A percentile compares a stretch with the other conserved stretches of the same genome.
These are phyloP conservation scores for Maudiozyma saulgeensis DNA, from an alignment of 805 yeast species.

Conservation along the genomic window DNA sequence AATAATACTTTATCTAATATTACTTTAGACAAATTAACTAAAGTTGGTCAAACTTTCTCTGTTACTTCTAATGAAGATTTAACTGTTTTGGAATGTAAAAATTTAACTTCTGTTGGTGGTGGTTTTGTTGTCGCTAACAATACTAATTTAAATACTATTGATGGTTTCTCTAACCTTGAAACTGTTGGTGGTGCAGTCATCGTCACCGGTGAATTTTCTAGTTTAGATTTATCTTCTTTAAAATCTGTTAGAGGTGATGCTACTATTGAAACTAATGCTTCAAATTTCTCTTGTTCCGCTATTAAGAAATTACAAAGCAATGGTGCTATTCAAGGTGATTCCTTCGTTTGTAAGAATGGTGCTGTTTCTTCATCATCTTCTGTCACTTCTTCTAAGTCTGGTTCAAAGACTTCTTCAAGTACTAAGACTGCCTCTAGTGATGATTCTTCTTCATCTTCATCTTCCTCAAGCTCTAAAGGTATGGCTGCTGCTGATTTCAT, in stretches of 20 bases:
- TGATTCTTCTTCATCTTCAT: slow-evolving; percentile 11
- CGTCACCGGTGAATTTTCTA: slow-evolving; percentile 69
- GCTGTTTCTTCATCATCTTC: slow-evolving; percentile 35
- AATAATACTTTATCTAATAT: slow-evolving; percentile 55
- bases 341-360: slow-evolving; percentile 65
- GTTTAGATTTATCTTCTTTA: slow-evolving; percentile 67
- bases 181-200: slow-evolving; percentile 83
- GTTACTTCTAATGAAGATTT: slow-evolving; percentile 66
- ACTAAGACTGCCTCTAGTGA: slow-evolving; percentile 10
- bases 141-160: slow-evolving; percentile 53
- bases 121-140: slow-evolving; percentile 88
- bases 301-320: slow-evolving; percentile 62
- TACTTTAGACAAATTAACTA: slow-evolving; percentile 43
- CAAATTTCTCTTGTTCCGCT: slow-evolving; percentile 67
- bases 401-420: slow-evolving; percentile 11
- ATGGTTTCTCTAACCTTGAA: slow-evolving; percentile 64
- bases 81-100: slow-evolving; percentile 55
- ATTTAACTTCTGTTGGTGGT: slow-evolving; percentile 75
- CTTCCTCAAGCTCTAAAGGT: slow-evolving; percentile 22
- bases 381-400: slow-evolving; percentile 19
- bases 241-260: slow-evolving; percentile 88
- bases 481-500: slow-evolving; percentile 27
- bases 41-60: slow-evolving; percentile 75
- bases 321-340: slow-evolving; percentile 88
- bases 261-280: slow-evolving; percentile 59